A percentile compares a stretch with the other conserved stretches of the same genome.
Evolutionary conservation across 176 grass and related monocot species (phyloP).

Genomic region (Saccharum officinarum): DNA sequence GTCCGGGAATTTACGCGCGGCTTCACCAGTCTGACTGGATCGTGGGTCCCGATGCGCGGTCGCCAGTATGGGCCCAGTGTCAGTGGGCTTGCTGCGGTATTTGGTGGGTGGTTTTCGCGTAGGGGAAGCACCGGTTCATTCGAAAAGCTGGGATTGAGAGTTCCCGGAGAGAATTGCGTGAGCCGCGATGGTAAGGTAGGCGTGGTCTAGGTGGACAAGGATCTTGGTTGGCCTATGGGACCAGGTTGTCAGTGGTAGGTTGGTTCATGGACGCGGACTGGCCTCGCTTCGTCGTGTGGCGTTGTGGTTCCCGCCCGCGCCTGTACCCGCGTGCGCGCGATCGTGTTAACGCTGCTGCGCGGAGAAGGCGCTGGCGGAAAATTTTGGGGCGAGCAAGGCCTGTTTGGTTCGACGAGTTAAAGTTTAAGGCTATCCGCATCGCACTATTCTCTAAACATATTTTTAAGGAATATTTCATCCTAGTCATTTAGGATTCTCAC

Average conservation of each 20-base stretch:
- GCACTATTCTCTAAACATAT: too few relatives aligned
- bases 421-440: too few relatives aligned
- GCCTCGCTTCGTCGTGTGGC: background rate
- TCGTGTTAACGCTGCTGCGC: background rate
- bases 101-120: background rate
- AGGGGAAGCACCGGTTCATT: background rate
- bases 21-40: accelerated
- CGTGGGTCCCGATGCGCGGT: accelerated
- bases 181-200: background rate
- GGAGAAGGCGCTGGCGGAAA: background rate
- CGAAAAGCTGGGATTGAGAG: background rate
- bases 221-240: background rate
- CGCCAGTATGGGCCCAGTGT: accelerated
- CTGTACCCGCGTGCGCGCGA: background rate
- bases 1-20: too few relatives aligned
- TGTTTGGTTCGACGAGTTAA: too few relatives aligned
- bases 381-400: background rate
- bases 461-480: too few relatives aligned
- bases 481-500: too few relatives aligned
- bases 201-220: background rate
- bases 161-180: constrained; percentile 2
- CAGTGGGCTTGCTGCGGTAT: accelerated
- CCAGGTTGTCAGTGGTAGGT: background rate
- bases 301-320: background rate
- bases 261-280: background rate